Evolutionary conservation across 345 rosid species (phyloP).

Genomic region (Eucalyptus regnans): DNA sequence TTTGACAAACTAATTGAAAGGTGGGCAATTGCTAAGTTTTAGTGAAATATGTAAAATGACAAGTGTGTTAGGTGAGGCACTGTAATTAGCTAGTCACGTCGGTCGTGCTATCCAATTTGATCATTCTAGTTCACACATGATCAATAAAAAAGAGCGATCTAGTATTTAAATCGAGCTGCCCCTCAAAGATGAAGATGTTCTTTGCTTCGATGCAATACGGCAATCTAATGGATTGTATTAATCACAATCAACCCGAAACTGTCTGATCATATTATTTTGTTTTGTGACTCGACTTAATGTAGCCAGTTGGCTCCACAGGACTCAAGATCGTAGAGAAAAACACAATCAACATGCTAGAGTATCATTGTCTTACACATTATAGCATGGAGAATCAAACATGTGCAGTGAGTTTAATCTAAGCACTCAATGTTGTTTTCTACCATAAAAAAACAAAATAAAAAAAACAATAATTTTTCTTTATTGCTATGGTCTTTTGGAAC

Average conservation of each 20-base stretch:
- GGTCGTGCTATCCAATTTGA: rapidly evolving
- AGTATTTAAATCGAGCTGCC: background rate
- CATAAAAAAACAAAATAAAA: background rate
- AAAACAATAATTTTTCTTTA: background rate
- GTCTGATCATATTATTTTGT: too few species aligned
- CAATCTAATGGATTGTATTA: background rate
- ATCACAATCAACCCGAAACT: background rate
- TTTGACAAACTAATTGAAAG: background rate
- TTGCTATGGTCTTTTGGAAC: background rate
- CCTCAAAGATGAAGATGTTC: background rate
- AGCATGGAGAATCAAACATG: background rate
- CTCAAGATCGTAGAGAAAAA: background rate
- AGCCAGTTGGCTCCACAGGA: background rate
- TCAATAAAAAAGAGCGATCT: background rate
- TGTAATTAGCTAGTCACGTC: background rate
- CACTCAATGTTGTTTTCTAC: background rate
- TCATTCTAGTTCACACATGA: background rate
- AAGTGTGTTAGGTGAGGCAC: background rate
- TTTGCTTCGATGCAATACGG: background rate
- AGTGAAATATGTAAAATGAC: background rate
- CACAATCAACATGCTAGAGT: background rate
- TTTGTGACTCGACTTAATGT: background rate
- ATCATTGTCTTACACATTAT: background rate
- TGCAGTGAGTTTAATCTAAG: background rate
- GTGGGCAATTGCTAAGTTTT: too few species aligned